Conservation (phyloP, 2,329 filamentous ascomycete genomes). For the Leptographium flavum region DNA sequence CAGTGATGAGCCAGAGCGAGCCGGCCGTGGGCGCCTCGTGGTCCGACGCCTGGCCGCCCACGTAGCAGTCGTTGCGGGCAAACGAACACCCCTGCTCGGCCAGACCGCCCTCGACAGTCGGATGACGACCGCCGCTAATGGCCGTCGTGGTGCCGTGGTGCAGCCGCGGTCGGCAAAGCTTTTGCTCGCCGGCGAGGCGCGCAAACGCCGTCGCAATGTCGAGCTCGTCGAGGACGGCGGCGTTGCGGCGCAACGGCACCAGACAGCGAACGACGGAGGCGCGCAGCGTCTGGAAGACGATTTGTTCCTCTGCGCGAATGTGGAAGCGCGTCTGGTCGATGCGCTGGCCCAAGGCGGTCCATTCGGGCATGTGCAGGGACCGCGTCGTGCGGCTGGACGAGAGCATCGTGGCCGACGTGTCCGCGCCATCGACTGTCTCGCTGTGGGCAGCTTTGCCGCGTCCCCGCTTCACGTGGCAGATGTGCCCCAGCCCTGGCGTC, state of each 20-base stretch:
- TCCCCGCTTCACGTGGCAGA: slow-evolving; percentile 79
- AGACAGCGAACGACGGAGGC: slow-evolving; percentile 66
- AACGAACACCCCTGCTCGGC: slow-evolving; percentile 52
- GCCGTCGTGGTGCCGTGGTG: slow-evolving; percentile 52
- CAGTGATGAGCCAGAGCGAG: slow-evolving; percentile 52
- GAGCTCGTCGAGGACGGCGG: slow-evolving; percentile 81
- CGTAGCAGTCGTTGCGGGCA: slow-evolving; percentile 50
- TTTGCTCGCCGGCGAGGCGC: slow-evolving; percentile 58
- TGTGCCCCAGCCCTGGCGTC: slow-evolving; percentile 76
- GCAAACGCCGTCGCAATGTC: slow-evolving; percentile 85
- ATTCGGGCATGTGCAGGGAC: slow-evolving; percentile 71
- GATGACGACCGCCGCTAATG: slow-evolving; percentile 77
- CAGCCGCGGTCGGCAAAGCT: slow-evolving; percentile 59
- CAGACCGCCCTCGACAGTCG: slow-evolving; percentile 78
- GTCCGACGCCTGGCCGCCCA: slow-evolving; percentile 26
- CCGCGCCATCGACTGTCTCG: slow-evolving; percentile 11
- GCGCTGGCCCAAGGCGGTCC: slow-evolving; percentile 65
- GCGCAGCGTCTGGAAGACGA: slow-evolving; percentile 62
- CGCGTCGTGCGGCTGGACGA: slow-evolving; percentile 72
- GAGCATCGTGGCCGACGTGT: slow-evolving; percentile 35
- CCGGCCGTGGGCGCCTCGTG: slow-evolving; percentile 18
- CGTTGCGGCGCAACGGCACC: slow-evolving; percentile 76
- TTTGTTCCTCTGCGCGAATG: slow-evolving; percentile 73
- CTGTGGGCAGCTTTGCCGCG: slow-evolving; percentile 26
- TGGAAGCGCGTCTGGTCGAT: slow-evolving; percentile 66